Conservation (phyloP, 306 rosid genomes). For the Dryas alaskensis region DNA sequence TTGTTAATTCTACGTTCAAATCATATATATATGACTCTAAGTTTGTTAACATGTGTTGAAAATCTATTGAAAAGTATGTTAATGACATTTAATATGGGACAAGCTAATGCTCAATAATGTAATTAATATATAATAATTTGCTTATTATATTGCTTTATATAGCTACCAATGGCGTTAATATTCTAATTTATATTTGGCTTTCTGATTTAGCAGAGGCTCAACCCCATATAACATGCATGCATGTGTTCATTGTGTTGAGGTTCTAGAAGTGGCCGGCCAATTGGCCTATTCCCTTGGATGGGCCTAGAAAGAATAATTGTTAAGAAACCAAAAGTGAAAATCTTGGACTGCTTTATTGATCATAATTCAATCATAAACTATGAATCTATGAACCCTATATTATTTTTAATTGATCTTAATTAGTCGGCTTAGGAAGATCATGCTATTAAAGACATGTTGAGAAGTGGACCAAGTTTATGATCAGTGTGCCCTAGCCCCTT, state of each 20-base stretch:
- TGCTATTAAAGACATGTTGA: background rate
- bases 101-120: no score
- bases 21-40: no score
- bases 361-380: background rate
- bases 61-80: no score
- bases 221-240: background rate
- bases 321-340: background rate
- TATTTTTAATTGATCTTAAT: background rate
- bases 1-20: no score
- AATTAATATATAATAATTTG: no score
- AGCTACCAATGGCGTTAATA: no score
- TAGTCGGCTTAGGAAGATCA: background rate
- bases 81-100: no score
- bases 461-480: background rate
- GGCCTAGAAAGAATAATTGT: background rate
- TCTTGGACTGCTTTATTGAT: background rate
- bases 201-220: background rate
- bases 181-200: background rate
- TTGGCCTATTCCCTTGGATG: no score
- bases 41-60: no score
- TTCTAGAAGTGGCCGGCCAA: background rate
- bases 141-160: no score
- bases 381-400: background rate
- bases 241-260: background rate
- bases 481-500: background rate